Conservation (phyloP, 139 green algal genomes). For the Chlamydomonas applanata region DNA sequence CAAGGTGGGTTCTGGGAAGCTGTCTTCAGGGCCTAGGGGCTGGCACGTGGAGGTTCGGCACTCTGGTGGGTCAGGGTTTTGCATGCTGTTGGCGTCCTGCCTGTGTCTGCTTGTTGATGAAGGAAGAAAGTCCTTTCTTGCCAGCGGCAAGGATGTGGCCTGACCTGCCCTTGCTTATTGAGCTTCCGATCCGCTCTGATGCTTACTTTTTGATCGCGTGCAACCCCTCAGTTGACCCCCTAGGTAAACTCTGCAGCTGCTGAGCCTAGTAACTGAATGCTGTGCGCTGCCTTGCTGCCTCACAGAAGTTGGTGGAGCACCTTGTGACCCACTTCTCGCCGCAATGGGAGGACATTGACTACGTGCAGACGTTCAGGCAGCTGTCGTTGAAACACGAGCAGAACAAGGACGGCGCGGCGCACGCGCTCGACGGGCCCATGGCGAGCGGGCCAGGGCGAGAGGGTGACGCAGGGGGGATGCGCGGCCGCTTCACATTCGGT, state of each 20-base stretch:
- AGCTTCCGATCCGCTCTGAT: too few species aligned
- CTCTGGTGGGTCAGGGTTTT: not conserved
- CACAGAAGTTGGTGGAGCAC: slow-evolving; percentile 54
- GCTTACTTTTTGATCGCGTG: too few species aligned
- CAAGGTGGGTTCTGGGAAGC: slow-evolving; percentile 38
- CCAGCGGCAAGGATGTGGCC: too few species aligned
- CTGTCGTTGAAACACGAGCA: slow-evolving; percentile 80
- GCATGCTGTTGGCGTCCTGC: too few species aligned
- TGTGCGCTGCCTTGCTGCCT: not conserved
- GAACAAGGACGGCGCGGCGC: slow-evolving; percentile 16
- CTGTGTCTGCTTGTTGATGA: too few species aligned
- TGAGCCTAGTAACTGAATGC: not conserved
- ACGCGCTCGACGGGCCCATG: too few species aligned
- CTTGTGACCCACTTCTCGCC: slow-evolving; percentile 49
- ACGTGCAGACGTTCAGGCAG: slow-evolving; percentile 84
- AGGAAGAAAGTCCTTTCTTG: too few species aligned
- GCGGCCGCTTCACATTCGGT: not conserved
- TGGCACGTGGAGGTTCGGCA: not conserved
- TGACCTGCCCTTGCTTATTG: too few species aligned
- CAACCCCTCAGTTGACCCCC: too few species aligned
- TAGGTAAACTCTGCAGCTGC: not conserved
- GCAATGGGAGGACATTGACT: slow-evolving; percentile 56
- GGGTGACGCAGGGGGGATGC: slow-evolving; percentile 14
- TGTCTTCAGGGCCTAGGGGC: too few species aligned
- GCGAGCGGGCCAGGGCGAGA: not conserved